Conservation (phyloP, 2,329 filamentous ascomycete genomes). For the Phaeophleospora eucalypticola region DNA sequence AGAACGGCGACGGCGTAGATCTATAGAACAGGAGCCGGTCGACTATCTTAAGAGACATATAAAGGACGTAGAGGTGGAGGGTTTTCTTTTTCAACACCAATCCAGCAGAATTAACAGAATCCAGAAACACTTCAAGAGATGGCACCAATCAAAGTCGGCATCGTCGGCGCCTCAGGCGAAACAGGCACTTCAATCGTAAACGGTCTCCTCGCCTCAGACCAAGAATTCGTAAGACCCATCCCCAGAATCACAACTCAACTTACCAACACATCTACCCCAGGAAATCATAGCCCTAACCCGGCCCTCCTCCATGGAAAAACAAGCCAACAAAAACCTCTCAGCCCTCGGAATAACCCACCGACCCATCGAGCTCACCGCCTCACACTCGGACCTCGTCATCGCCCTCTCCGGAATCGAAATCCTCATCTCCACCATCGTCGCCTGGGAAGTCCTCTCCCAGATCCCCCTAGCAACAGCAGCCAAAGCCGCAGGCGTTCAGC, state of each 20-base stretch:
- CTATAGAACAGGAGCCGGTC: no score
- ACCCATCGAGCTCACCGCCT: slow-evolving; percentile 40
- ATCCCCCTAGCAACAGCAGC: slow-evolving; percentile 28
- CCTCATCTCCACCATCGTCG: slow-evolving; percentile 30
- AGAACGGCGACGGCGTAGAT: no score
- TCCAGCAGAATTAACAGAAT: no score
- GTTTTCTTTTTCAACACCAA: no score
- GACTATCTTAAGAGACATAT: no score
- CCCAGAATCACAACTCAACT: neutral
- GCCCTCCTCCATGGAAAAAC: slow-evolving; percentile 43
- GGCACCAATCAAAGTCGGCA: slow-evolving; percentile 11
- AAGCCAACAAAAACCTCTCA: slow-evolving; percentile 39
- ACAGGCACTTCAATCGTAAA: slow-evolving; percentile 41
- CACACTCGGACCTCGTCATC: slow-evolving; percentile 39
- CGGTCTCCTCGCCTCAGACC: slow-evolving; percentile 34
- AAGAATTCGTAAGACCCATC: slow-evolving; percentile 16
- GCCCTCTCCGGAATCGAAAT: slow-evolving; percentile 30
- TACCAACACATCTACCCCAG: slow-evolving; percentile 29
- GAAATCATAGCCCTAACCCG: slow-evolving; percentile 48
- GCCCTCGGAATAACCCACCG: slow-evolving; percentile 44
- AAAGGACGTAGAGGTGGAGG: no score
- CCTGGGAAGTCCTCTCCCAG: slow-evolving; percentile 19
- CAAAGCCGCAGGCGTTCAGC: slow-evolving; percentile 29
- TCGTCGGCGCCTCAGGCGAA: slow-evolving; percentile 41
- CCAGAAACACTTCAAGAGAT: no score